Percentiles rank a stretch among this genome's conserved stretches.
phyloP scores from a whole-genome alignment of 2,329 filamentous ascomycete species.

The Fusarium devonianum region DNA sequence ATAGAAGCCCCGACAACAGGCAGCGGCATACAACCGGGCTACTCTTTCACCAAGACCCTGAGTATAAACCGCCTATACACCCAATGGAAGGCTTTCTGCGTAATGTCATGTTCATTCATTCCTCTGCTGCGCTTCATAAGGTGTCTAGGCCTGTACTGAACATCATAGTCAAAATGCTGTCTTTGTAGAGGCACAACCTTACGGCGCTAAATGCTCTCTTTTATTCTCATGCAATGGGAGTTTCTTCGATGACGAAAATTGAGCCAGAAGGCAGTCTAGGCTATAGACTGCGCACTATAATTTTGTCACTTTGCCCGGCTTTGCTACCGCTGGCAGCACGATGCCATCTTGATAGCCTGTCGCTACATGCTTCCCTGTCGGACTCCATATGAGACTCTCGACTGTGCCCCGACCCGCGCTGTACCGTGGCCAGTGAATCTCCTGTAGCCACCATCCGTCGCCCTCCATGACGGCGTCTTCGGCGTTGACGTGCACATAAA shows the following conservation, averaged over 20 bases:
- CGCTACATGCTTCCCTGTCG: constrained; percentile 59
- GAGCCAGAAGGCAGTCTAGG: not conserved
- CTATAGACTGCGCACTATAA: not conserved
- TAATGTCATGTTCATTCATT: no score
- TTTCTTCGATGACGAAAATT: not conserved
- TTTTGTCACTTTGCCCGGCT: constrained; percentile 8
- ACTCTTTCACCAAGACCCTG: no score
- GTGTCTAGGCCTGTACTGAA: no score
- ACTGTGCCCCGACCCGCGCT: constrained; percentile 56
- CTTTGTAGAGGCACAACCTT: no score
- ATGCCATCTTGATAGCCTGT: constrained; percentile 64
- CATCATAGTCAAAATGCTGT: no score
- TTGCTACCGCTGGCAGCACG: constrained; percentile 38
- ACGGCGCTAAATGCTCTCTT: no score
- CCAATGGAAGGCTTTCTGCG: no score
- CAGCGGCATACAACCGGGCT: no score
- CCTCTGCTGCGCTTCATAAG: no score
- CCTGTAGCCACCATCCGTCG: constrained; percentile 62
- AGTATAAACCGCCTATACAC: no score
- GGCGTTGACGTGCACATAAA: constrained; percentile 60
- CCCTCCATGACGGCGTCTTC: constrained; percentile 57
- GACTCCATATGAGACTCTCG: constrained; percentile 62
- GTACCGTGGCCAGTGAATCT: constrained; percentile 57
- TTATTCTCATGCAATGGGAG: no score
- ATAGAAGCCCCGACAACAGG: no score